These are phyloP conservation scores for Pseudocercospora fuligena DNA, from an alignment of 2,329 filamentous ascomycete species.

Conservation along the genomic window DNA sequence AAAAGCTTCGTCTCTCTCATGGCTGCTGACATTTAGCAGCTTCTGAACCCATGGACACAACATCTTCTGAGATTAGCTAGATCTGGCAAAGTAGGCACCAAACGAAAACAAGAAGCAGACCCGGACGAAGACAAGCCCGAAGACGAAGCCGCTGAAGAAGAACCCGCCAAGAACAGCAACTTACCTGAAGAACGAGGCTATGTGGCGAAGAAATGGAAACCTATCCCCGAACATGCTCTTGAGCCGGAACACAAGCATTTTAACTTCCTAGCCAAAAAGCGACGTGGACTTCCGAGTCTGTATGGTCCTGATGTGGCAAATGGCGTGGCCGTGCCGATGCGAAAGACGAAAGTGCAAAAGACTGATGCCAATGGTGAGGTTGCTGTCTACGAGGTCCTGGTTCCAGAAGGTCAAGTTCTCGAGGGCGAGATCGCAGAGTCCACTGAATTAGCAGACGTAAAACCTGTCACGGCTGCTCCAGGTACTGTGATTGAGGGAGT, in stretches of 20 bases:
- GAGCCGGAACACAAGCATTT: conserved; percentile 60
- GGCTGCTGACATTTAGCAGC: conserved; percentile 27
- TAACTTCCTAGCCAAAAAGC: conserved; percentile 63
- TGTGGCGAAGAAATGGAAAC: conserved; percentile 62
- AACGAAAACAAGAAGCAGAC: conserved; percentile 64
- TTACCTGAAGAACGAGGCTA: conserved; percentile 52
- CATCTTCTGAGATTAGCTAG: conserved; percentile 81
- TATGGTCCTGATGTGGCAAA: conserved; percentile 46
- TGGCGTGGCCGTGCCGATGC: conserved; percentile 56
- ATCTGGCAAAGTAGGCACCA: conserved; percentile 63
- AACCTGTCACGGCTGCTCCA: conserved; percentile 57
- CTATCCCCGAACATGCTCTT: conserved; percentile 61
- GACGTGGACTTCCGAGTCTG: conserved; percentile 62
- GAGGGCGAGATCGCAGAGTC: conserved; percentile 78
- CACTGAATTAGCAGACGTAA: conserved; percentile 52
- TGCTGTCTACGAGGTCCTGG: conserved; percentile 81
- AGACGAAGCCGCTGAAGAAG: conserved; percentile 45
- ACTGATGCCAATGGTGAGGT: conserved; percentile 75
- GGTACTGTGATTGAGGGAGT: conserved; percentile 65
- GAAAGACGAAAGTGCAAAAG: conserved; percentile 79
- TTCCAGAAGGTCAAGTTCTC: conserved; percentile 77
- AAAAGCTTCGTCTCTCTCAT: not conserved
- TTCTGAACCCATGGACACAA: conserved; percentile 78
- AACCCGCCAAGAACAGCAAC: conserved; percentile 45
- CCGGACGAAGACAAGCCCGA: conserved; percentile 63